Conservation (phyloP, 768 basidiomycete species). For the Inosperma sp. region DNA sequence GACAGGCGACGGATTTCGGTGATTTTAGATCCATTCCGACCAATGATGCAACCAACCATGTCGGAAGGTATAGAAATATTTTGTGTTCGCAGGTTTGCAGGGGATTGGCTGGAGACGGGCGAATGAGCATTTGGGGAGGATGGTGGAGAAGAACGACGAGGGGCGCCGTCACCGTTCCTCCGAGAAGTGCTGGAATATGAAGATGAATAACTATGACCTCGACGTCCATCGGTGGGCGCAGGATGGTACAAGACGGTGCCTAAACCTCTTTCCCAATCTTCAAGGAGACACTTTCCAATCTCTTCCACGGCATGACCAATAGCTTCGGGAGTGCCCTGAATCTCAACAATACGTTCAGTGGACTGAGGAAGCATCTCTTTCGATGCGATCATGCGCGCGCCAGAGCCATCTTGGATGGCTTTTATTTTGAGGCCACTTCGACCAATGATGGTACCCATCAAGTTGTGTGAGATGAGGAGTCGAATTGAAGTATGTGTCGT, state of each 20-base stretch:
- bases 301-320: constrained; percentile 93
- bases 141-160: constrained; percentile 47
- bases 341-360: constrained; percentile 97
- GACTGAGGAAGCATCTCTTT: constrained; percentile 99
- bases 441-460: constrained; percentile 99
- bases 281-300: constrained; percentile 91
- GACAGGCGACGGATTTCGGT: constrained; percentile 98
- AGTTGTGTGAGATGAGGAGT: constrained; percentile 96
- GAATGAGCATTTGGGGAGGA: constrained; percentile 44
- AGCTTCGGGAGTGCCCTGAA: constrained; percentile 88
- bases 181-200: constrained; percentile 51
- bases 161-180: constrained; percentile 54
- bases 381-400: constrained; percentile 96
- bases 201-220: constrained; percentile 46
- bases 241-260: constrained; percentile 97
- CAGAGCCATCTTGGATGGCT: constrained; percentile 94
- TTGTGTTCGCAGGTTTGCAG: constrained; percentile 90
- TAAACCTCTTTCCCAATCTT: constrained; percentile 92
- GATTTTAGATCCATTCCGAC: constrained; percentile 95
- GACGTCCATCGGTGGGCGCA: constrained; percentile 68
- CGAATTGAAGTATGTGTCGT: constrained; percentile 86
- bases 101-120: constrained; percentile 50
- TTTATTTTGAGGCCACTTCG: constrained; percentile 97
- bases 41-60: constrained; percentile 98
- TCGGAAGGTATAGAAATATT: constrained; percentile 99